Evolutionary conservation across 495 filamentous ascomycete genomes (phyloP).

Genomic region (Penicillium daleae): DNA sequence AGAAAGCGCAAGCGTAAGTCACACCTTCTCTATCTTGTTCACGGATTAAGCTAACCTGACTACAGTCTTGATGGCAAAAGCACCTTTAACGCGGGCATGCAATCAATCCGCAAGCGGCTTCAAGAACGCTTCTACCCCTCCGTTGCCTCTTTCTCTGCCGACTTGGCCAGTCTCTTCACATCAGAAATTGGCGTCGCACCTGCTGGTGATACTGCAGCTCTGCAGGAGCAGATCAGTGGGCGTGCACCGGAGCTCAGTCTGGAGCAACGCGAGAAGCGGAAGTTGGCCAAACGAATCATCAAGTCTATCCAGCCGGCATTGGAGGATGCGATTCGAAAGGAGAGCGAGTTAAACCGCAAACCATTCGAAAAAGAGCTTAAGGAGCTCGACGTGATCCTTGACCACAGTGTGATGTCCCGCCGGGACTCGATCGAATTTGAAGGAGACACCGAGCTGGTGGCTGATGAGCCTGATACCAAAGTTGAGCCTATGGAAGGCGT

Average conservation of each 20-base stretch:
- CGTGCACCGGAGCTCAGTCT: conserved; percentile 59
- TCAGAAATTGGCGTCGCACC: conserved; percentile 63
- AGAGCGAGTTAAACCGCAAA: conserved; percentile 74
- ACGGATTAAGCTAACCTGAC: conserved; percentile 38
- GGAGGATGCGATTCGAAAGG: conserved; percentile 75
- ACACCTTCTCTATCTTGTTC: neutral
- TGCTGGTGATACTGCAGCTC: conserved; percentile 55
- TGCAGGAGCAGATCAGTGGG: conserved; percentile 57
- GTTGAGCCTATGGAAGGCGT: conserved; percentile 28
- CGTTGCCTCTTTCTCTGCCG: conserved; percentile 70
- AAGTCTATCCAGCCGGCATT: conserved; percentile 76
- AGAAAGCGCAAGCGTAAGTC: conserved; percentile 74
- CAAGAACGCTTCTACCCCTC: conserved; percentile 75
- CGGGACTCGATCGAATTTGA: conserved; percentile 37
- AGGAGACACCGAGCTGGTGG: conserved; percentile 30
- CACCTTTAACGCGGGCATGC: conserved; percentile 68
- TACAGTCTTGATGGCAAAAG: conserved; percentile 73
- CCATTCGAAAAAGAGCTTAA: conserved; percentile 70
- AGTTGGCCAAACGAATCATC: conserved; percentile 80
- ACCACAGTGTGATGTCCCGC: conserved; percentile 56
- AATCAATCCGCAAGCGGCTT: conserved; percentile 64
- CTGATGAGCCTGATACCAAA: conserved; percentile 14
- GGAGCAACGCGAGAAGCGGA: conserved; percentile 67
- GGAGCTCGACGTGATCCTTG: conserved; percentile 74
- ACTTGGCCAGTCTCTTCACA: conserved; percentile 71